phyloP scores from a whole-genome alignment of 2,329 filamentous ascomycete genomes.

The Penicillium sp. region DNA sequence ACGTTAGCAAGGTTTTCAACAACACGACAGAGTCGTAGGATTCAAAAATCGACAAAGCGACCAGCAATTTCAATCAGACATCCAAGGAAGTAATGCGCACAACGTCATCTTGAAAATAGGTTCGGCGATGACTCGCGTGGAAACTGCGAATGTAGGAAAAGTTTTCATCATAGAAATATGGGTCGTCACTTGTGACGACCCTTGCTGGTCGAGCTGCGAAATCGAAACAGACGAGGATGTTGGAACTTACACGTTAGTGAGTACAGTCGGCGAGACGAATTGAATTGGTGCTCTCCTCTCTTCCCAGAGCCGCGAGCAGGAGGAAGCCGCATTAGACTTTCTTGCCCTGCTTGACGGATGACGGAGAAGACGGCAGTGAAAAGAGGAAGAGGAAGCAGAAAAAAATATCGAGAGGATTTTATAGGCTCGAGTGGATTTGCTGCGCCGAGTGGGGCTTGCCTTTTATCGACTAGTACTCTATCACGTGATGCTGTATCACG shows the following conservation, averaged over 20 bases:
- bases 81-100: slow-evolving; percentile 44
- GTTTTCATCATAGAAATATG: slow-evolving; percentile 44
- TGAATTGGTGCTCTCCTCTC: background rate
- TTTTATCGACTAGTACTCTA: background rate
- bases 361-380: slow-evolving; percentile 9
- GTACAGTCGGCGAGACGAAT: background rate
- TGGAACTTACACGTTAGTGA: slow-evolving; percentile 20
- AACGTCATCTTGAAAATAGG: slow-evolving; percentile 37
- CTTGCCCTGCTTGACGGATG: slow-evolving; percentile 1
- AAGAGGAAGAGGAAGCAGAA: slow-evolving; percentile 23
- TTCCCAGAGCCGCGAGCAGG: background rate
- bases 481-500: background rate
- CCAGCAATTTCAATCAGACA: slow-evolving; percentile 38
- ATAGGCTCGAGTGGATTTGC: slow-evolving; percentile 30
- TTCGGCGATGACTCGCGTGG: slow-evolving; percentile 42
- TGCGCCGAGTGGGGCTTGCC: background rate
- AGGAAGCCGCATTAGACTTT: slow-evolving; percentile 22
- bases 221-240: slow-evolving; percentile 7
- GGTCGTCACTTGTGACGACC: slow-evolving; percentile 13
- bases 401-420: slow-evolving; percentile 33
- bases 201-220: slow-evolving; percentile 21
- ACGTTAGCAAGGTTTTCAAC: slow-evolving; percentile 24
- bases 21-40: slow-evolving; percentile 2
- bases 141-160: slow-evolving; percentile 48
- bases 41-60: slow-evolving; percentile 18